A percentile compares a stretch with the other conserved stretches of the same genome.
Evolutionary conservation across 495 filamentous ascomycete genomes (phyloP).

Genomic region (Astrocystis sublimbata): DNA sequence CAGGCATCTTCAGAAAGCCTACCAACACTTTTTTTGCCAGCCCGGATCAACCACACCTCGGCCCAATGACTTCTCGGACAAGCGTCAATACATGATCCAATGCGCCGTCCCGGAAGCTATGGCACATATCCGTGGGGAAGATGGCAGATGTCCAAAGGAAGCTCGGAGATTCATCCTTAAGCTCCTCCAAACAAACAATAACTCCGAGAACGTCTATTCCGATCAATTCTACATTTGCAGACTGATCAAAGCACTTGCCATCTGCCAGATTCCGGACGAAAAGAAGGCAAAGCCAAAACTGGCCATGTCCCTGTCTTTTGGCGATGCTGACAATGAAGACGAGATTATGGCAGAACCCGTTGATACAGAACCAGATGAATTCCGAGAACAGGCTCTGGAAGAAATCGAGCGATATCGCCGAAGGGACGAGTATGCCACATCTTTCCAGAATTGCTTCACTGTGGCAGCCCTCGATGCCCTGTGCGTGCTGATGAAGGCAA

Average conservation of each 20-base stretch:
- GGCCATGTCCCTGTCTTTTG: slow-evolving; percentile 42
- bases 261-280: slow-evolving; percentile 65
- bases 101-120: slow-evolving; percentile 78
- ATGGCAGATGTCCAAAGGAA: slow-evolving; percentile 71
- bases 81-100: slow-evolving; percentile 77
- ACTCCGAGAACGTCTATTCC: slow-evolving; percentile 80
- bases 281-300: slow-evolving; percentile 48
- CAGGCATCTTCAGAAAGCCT: slow-evolving; percentile 79
- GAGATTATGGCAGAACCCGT: slow-evolving; percentile 32
- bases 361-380: slow-evolving; percentile 45
- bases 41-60: slow-evolving; percentile 60
- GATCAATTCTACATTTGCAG: slow-evolving; percentile 84
- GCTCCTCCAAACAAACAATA: slow-evolving; percentile 89
- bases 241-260: slow-evolving; percentile 76
- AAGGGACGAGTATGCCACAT: slow-evolving; percentile 91
- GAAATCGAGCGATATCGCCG: slow-evolving; percentile 88
- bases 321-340: slow-evolving; percentile 32
- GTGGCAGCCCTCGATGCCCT: slow-evolving; percentile 78
- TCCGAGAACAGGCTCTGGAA: slow-evolving; percentile 69
- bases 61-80: slow-evolving; percentile 87
- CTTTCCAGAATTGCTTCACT: slow-evolving; percentile 89
- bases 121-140: slow-evolving; percentile 71
- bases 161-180: slow-evolving; percentile 83
- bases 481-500: slow-evolving; percentile 68
- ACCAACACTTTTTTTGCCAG: slow-evolving; percentile 86